Evolutionary conservation across 495 filamentous ascomycete genomes (phyloP), one percentile per base, ranked within the genome.

Genomic region (Stereocaulon alpinum): DNA sequence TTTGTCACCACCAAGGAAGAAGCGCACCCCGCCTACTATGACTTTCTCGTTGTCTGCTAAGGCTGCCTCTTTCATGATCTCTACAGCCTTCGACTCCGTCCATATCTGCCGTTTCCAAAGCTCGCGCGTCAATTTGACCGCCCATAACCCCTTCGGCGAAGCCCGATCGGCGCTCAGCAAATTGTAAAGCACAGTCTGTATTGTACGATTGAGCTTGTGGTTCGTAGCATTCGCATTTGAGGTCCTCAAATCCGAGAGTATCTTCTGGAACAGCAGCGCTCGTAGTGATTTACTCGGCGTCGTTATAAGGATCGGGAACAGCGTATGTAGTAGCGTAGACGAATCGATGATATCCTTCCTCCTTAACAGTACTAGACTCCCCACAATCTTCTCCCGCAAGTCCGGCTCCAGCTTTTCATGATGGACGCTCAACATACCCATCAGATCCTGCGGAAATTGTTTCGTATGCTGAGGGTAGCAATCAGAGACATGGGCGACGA

Each of bases 1-100:
- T 70, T 91, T 87, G 70, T 96, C 91, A 27, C 91, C 91, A 30
- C 94, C 94, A 1, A 99, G 76, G 75, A 99, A 99, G 76, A 96
- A 99, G 34, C 87, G 78, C 3, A 95, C 87, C 40, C 88, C 91
- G 9, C 90, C 90, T 17, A 84, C 72, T 41, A 93, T 82, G 18
- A 97, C 88, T 73, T 97, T 97, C 61, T 89, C 86, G 62, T 95
- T 91, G 40, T 92, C 83, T 3, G 86, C 79, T 61, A 95, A 71
- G 54, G 80, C 80, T 0, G 90, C 88, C 72, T 93, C 87, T 74
- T 93, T 93, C 91, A 96, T 96, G 48, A 95, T 84, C 66, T 93
- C 89, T 47, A 94, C 90, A 1, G 93, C 82, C 68, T 89, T 89
- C 1, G 88, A 77, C 71, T 95, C 89, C 3, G 85, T 85, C 90